Base-by-base conservation (phyloP, 2,329 filamentous ascomycete genomes). In the Colletotrichum destructivum region DNA sequence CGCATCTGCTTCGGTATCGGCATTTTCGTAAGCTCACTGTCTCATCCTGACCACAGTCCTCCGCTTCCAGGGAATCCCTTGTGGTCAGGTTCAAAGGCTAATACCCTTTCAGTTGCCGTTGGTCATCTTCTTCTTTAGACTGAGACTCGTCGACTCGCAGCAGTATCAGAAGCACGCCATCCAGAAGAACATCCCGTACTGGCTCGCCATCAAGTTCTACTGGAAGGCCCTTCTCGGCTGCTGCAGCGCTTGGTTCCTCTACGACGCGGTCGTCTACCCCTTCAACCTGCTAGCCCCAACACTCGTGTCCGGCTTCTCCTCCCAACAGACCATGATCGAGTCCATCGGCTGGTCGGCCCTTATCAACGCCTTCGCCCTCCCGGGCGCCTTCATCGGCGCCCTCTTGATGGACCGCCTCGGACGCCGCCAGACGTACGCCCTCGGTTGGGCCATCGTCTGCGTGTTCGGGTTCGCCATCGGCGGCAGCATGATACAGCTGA, bases 71-170 rank as follows among this genome's bases (percentile, higher is more conserved):
- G 3, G 16, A 4, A 11, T 21, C 31, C 18, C 3, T 12, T 8
- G 18, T 18, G n/a, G 13, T 13, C 7, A 31, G 12, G 7, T 5
- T 5, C 15, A 16, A 6, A n/a, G 31, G 16, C 42, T 62, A 5
- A 59, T 52, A 16, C 18, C 1, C 3, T 0, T 1, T 7, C 4
- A 71, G 69, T 51, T 79, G 8, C 88, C 88, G 0, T 78, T 90
- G 4, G 82, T 82, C 1, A 82, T 90, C 18, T 86, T 89, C 62
- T 88, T 88, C 76, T 87, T 89, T 70, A 86, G 88, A 13, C 77
- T 90, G 46, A 86, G 82, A 54, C 84, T 86, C 75, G 77, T 85
- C 62, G 88, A 85, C 78, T 89, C 80, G 61, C 89, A 79, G 86
- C 77, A 78, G 46, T 78, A 78, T 61, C 59, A 68, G 35, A 77